Base-by-base conservation (phyloP, 2,329 filamentous ascomycete genomes). In the Aspergillus sp. region DNA sequence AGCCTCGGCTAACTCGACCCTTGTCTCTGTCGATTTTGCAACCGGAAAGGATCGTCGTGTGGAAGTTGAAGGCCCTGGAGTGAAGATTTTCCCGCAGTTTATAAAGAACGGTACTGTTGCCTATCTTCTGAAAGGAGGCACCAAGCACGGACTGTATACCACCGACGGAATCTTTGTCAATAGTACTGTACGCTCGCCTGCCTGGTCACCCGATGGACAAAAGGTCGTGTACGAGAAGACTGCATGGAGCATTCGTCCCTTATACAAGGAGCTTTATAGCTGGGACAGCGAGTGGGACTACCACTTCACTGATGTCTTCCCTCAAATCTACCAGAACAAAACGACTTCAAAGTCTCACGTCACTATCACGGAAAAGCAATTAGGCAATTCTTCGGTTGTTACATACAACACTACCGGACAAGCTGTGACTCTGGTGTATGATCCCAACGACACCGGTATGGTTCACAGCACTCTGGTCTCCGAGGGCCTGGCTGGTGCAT, bases 261-360 rank as follows among this genome's bases (percentile, higher is more conserved):
- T 64, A 44, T 63, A 65, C 7, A 67, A 68, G 52, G 38, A 57
- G 38, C 57, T 72, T 4, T 72, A 65, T 50, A 65, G 61, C 50
- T 73, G 62, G 61, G 65, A 72, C 38, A 33, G 38, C 5, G 63
- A 69, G 4, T 72, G 63, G 63, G 70, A 72, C 4, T 72, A 72
- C 48, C 63, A 66, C 19, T 69, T 69, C 58, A 70, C 62, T 40
- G 69, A 73, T n/a, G n/a, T n/a, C n/a, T n/a, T n/a, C n/a, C n/a
- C n/a, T n/a, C n/a, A n/a, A n/a, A n/a, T n/a, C n/a, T n/a, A n/a
- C n/a, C n/a, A n/a, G n/a, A n/a, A n/a, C n/a, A n/a, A n/a, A n/a
- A n/a, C n/a, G n/a, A n/a, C n/a, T n/a, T n/a, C n/a, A n/a, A n/a
- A n/a, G n/a, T n/a, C n/a, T n/a, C n/a, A n/a, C n/a, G n/a, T n/a